Evolutionary conservation across 441 rosid genomes (phyloP).

Genomic region (Adansonia grandidieri): DNA sequence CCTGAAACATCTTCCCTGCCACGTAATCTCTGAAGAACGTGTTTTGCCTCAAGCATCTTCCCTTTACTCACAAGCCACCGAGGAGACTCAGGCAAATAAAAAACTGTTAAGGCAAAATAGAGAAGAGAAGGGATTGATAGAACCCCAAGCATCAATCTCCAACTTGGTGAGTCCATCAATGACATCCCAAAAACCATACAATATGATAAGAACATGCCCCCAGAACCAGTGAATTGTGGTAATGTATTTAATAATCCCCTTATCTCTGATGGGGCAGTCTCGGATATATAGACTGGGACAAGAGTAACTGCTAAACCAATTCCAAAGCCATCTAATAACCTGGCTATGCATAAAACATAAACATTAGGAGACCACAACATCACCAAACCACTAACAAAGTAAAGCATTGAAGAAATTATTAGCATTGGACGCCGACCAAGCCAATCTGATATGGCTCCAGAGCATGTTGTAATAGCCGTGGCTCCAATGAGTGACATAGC

Average conservation of each 20-base stretch:
- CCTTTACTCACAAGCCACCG: slow-evolving; percentile 88
- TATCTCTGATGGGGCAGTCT: slow-evolving; percentile 75
- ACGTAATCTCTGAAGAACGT: slow-evolving; percentile 68
- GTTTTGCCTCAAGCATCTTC: slow-evolving; percentile 65
- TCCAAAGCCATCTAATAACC: slow-evolving; percentile 74
- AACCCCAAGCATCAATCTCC: slow-evolving; percentile 79
- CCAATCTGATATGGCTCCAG: slow-evolving; percentile 77
- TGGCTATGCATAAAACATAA: slow-evolving; percentile 65
- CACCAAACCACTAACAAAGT: slow-evolving; percentile 67
- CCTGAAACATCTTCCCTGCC: slow-evolving; percentile 82
- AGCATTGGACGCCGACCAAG: slow-evolving; percentile 81
- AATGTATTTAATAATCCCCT: slow-evolving; percentile 74
- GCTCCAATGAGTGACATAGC: slow-evolving; percentile 86
- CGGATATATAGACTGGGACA: slow-evolving; percentile 72
- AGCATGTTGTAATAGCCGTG: slow-evolving; percentile 67
- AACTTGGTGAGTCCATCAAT: slow-evolving; percentile 53
- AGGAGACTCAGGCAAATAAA: slow-evolving; percentile 80
- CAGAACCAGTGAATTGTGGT: slow-evolving; percentile 75
- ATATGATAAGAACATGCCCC: slow-evolving; percentile 73
- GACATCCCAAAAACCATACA: slow-evolving; percentile 80
- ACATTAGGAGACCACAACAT: slow-evolving; percentile 80
- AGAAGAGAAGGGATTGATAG: slow-evolving; percentile 66
- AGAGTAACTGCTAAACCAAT: slow-evolving; percentile 77
- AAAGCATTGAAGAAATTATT: slow-evolving; percentile 58
- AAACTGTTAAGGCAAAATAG: slow-evolving; percentile 53